These are phyloP conservation scores for Yamadazyma ubonensis DNA, from an alignment of 805 yeast genomes.

Conservation along the genomic window DNA sequence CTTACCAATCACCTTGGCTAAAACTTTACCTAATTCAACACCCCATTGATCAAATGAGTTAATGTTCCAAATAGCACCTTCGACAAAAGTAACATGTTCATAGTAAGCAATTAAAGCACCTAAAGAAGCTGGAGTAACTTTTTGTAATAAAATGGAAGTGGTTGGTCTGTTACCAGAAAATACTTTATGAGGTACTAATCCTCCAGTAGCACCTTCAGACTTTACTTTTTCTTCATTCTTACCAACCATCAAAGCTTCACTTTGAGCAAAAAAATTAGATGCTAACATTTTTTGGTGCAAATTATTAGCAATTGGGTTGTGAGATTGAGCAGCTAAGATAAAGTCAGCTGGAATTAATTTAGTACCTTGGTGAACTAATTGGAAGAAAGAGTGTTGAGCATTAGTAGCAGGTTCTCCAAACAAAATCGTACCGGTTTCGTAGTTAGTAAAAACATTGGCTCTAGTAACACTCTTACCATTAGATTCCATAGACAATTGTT, in stretches of 20 bases:
- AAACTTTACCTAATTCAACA: constrained; percentile 96
- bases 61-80: constrained; percentile 99
- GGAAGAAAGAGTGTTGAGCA: constrained; percentile 99
- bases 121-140: constrained; percentile 92
- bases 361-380: constrained; percentile 98
- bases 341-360: constrained; percentile 96
- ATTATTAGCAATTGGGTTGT: constrained; percentile 93
- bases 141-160: constrained; percentile 91
- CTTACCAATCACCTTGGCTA: constrained; percentile 92
- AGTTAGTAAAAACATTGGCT: constrained; percentile 84
- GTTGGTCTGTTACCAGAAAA: constrained; percentile 99
- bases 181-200: constrained; percentile 89
- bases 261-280: constrained; percentile 98
- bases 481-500: constrained; percentile 98
- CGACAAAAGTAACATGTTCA: constrained; percentile 95
- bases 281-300: constrained; percentile 97
- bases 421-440: constrained; percentile 92
- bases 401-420: constrained; percentile 99
- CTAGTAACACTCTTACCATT: constrained; percentile 98
- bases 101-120: constrained; percentile 97
- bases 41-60: constrained; percentile 99
- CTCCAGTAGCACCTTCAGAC: constrained; percentile 85
- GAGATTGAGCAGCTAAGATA: constrained; percentile 94
- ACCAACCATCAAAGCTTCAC: constrained; percentile 97
- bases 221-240: constrained; percentile 81